Evolutionary conservation across 1,139 yeast genomes (phyloP), one percentile per base, ranked within the genome.

Genomic region (Pichia sp.): DNA sequence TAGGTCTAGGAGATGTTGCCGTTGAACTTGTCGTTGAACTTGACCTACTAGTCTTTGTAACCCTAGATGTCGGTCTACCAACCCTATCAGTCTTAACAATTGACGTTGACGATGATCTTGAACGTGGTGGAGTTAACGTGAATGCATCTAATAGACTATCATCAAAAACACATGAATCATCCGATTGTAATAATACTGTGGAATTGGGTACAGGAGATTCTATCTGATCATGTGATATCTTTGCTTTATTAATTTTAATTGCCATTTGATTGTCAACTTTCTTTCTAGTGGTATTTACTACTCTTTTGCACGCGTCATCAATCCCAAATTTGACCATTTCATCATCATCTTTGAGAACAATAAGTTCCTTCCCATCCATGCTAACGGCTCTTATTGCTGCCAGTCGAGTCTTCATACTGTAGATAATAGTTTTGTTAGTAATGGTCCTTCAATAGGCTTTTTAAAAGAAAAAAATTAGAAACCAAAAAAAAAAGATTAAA

Each of bases 11-110:
- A 13, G 57, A 57, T 3, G 52, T 44, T 7, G 52, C 31, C 25
- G 48, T 45, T n/a, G 56, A 46, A 8, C 44, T 44, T 18, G 51
- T 36, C 5, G 30, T 18, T 14, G 47, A 46, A 28, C 46, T 42
- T 39, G 51, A 73, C 55, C 87, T 70, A 29, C 75, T 69, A 34
- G 80, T 67, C 1, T 73, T 67, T 8, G 70, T 63, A 1, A 70
- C 58, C 41, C 59, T 48, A 14, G 61, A 56, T 19, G 30, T 13
- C 28, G 34, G 33, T 34, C 48, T 46, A 19, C 44, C 47, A 27
- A n/a, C 47, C 30, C 48, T 29, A 13, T 25, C 38, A 25, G 45
- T 39, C 2, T 44, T 29, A 13, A 38, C n/a, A 9, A 16, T 27
- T 16, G 51, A 47, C 3, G 53, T 39, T 16, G 59, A 28, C 11